phyloP scores from a whole-genome alignment of 495 filamentous ascomycete species.

The Aspergillus baeticus region DNA sequence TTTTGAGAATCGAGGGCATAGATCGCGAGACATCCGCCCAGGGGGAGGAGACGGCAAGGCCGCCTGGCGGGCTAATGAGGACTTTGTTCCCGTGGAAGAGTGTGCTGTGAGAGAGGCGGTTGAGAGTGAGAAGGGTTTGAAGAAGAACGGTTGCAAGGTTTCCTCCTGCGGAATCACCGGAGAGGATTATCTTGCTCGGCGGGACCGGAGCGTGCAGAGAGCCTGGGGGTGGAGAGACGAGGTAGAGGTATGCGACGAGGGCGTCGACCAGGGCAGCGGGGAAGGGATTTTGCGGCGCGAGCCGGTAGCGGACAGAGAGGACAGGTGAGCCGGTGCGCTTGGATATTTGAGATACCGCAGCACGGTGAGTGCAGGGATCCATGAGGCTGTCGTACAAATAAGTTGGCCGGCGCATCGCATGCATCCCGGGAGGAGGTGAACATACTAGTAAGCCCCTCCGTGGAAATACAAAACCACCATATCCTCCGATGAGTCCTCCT shows the following conservation, averaged over 20 bases:
- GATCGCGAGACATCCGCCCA: slow-evolving; percentile 79
- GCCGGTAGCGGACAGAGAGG: slow-evolving; percentile 81
- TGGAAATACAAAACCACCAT: slow-evolving; percentile 83
- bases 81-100: slow-evolving; percentile 64
- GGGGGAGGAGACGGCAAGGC: slow-evolving; percentile 61
- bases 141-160: slow-evolving; percentile 71
- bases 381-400: slow-evolving; percentile 47
- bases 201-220: slow-evolving; percentile 69
- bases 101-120: slow-evolving; percentile 51
- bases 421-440: background rate
- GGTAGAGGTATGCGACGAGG: slow-evolving; percentile 75
- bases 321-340: slow-evolving; percentile 56
- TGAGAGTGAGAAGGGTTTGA: slow-evolving; percentile 71
- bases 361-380: slow-evolving; percentile 70
- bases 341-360: slow-evolving; percentile 43
- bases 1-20: slow-evolving; percentile 64
- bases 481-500: slow-evolving; percentile 64
- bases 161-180: slow-evolving; percentile 88
- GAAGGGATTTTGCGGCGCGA: slow-evolving; percentile 82
- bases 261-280: slow-evolving; percentile 81
- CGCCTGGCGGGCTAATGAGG: slow-evolving; percentile 66
- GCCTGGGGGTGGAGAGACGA: slow-evolving; percentile 75
- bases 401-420: background rate
- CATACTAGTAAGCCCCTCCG: slow-evolving; percentile 77
- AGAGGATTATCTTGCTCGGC: slow-evolving; percentile 70